A percentile compares a stretch with the other conserved stretches of the same genome.
Conservation (phyloP, 768 basidiomycete genomes). For the Tubosaeta sp. region DNA sequence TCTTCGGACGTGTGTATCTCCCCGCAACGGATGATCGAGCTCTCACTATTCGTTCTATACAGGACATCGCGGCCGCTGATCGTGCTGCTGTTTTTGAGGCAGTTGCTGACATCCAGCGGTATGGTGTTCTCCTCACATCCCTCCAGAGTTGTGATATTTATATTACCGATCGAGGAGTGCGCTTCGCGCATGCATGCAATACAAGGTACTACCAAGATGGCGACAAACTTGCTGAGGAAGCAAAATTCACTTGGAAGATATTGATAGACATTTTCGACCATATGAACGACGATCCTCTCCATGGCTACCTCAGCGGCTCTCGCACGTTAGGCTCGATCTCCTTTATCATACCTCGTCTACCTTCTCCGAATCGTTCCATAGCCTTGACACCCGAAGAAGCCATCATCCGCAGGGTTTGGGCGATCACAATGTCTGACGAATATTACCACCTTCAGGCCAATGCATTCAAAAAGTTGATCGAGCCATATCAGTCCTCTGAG, state of each 20-base stretch:
- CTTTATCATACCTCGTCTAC: conserved; percentile 25
- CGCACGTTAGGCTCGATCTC: conserved; percentile 4
- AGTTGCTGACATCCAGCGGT: conserved; percentile 29
- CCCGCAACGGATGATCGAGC: background rate
- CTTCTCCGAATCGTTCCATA: conserved; percentile 20
- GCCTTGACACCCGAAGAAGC: conserved; percentile 14
- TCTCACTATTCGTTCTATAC: conserved; percentile 4
- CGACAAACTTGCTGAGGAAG: conserved; percentile 22
- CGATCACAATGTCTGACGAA: conserved; percentile 12
- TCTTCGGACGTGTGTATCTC: conserved; percentile 23
- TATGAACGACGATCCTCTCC: conserved; percentile 2
- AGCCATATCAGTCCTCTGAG: background rate
- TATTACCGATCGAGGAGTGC: conserved; percentile 28
- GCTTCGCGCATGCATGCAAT: conserved; percentile 21
- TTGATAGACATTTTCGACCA: conserved; percentile 20
- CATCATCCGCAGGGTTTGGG: conserved; percentile 21
- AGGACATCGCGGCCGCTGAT: conserved; percentile 25
- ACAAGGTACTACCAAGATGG: conserved; percentile 18
- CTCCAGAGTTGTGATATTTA: conserved; percentile 22
- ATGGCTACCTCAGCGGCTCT: background rate
- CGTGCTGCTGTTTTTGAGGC: conserved; percentile 27
- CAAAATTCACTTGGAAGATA: conserved; percentile 14
- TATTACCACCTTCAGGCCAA: background rate
- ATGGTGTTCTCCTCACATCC: conserved; percentile 19
- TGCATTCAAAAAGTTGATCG: background rate